Base-by-base conservation (phyloP, 148 eudicot species). In the Rheum nobile region DNA sequence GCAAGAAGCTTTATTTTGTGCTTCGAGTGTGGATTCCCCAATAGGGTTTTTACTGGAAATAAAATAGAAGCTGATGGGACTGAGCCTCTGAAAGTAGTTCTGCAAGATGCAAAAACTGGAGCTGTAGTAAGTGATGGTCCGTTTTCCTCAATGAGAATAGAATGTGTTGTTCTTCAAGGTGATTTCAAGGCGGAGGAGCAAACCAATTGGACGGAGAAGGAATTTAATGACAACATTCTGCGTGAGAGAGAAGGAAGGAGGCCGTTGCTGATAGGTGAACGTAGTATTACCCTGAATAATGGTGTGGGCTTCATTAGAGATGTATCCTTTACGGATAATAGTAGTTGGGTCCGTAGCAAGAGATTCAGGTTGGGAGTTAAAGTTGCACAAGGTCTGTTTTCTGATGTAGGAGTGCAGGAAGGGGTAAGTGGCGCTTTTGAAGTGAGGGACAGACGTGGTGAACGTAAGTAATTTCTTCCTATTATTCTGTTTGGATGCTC, bases 381-480 rank as follows among this genome's bases (percentile, higher is more conserved):
- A 74, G 71, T 85, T 35, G 61, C 79, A 67, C 85, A 79, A 55
- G 80, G 76, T 19, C 22, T 35, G 74, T 73, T 83, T 73, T 67
- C 84, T 73, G 88, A 84, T 31, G 57, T 76, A 37, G 82, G 80
- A 77, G 73, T 90, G 24, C 81, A 79, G 79, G 88, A 80, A 74
- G 96, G 89, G 11, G 85, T 77, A 65, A 86, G 87, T 42, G 79
- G 80, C 24, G 77, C 84, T 6, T 85, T 90, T 68, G 57, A 75
- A 75, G 96, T 90, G 78, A 86, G 83, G 76, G 96, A 88, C 77
- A 83, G 82, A 71, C 90, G 92, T 29, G 80, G 80, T 67, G 85
- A 84, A 67, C 57, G 96, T 88, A 80, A 82, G 86, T 82, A 61
- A 38, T 59, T 19, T 72, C 44, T 48, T 8, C 69, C 29, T 69